Evolutionary conservation across 805 yeast genomes (phyloP), one percentile per base, ranked within the genome.

Genomic region (Monosporozyma unispora): DNA sequence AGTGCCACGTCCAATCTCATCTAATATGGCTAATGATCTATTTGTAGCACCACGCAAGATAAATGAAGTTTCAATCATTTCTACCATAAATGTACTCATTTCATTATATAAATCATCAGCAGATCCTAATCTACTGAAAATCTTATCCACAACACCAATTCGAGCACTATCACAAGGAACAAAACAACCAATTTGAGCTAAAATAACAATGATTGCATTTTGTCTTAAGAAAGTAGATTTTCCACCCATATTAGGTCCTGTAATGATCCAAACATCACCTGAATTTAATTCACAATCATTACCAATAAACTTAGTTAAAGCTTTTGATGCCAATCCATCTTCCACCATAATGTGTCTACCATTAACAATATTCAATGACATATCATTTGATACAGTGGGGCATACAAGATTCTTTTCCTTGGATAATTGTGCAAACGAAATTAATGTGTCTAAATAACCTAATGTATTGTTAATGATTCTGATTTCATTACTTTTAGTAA

Each of bases 281-380:
- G 56, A 48, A 2, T 51, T 40, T 29, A 68, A 35, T 4, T 40
- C n/a, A 51, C 70, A 66, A 47, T 64, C 67, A 52, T 69, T 69
- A 10, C 57, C 52, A 4, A 61, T 59, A 51, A 69, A 69, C 9
- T 52, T 54, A 46, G 61, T 65, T 29, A 64, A 53, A 1, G 82
- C 78, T 22, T 69, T 67, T 1, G 69, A 62, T 44, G 69, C 73
- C 48, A 86, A 68, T 1, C 87, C 87, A 31, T 81, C 78, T 60
- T 91, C 97, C 2, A 91, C 98, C 14, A 88, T 89, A 12, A 87
- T 61, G 64, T 93, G 98, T 28, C 96, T 71, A 0, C 98, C 98
- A 0, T 72, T 76, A 1, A 60, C 59, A 9, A 89, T 76, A 0
- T 74, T 69, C 4, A 84, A 69, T 18, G 61, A 67, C 0, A 73